Conservation (phyloP, 2,329 filamentous ascomycete species). For the Phialocephala sp. region DNA sequence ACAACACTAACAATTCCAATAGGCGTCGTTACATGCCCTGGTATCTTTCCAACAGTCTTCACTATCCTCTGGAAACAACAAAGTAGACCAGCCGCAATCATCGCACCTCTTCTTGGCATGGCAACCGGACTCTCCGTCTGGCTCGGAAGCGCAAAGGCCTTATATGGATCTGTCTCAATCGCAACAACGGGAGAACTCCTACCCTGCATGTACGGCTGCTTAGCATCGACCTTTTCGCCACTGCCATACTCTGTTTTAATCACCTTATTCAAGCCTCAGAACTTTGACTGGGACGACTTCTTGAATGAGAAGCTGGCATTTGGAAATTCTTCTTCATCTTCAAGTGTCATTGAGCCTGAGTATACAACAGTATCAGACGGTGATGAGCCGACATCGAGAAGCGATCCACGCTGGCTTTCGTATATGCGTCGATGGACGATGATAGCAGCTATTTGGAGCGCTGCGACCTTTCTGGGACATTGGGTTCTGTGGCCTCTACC, state of each 20-base stretch:
- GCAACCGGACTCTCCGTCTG: constrained; percentile 57
- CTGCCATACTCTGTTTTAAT: constrained; percentile 53
- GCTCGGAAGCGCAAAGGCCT: constrained; percentile 53
- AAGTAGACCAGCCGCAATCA: constrained; percentile 54
- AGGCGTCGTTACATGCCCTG: constrained; percentile 31
- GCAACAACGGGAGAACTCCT: constrained; percentile 54
- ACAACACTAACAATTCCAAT: background rate
- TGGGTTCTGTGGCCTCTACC: constrained; percentile 14
- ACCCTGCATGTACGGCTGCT: constrained; percentile 59
- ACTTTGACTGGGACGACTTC: constrained; percentile 50
- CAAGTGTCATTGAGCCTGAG: background rate
- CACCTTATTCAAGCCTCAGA: constrained; percentile 51
- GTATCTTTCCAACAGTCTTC: constrained; percentile 41
- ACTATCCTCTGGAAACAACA: constrained; percentile 48
- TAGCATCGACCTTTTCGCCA: constrained; percentile 53
- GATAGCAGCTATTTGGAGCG: constrained; percentile 18
- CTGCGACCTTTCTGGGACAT: constrained; percentile 18
- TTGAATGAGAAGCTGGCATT: constrained; percentile 35
- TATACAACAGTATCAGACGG: background rate
- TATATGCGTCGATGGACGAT: constrained; percentile 18
- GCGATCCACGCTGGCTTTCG: constrained; percentile 14
- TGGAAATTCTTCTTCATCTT: constrained; percentile 1
- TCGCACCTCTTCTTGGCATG: constrained; percentile 56
- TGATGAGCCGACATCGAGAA: constrained; percentile 3
- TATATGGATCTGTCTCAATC: constrained; percentile 55